Base-by-base conservation (phyloP, 1,284 basidiomycete species). In the Testicularia cyperi region DNA sequence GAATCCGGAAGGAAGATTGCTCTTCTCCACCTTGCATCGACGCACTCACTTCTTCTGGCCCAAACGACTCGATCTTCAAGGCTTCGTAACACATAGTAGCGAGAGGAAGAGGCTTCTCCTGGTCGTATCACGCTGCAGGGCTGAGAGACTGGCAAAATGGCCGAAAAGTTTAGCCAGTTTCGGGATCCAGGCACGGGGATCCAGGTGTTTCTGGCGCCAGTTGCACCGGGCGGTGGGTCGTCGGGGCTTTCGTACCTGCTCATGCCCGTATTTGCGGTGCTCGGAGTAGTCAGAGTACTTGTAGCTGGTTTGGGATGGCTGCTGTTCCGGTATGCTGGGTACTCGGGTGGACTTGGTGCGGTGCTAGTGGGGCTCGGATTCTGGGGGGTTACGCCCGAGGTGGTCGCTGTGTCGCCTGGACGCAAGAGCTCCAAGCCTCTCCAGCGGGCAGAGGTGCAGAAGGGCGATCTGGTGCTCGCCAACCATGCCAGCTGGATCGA, bases 401-500 rank as follows among this genome's bases (percentile, higher is more conserved):
- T 46, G 4, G 51, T 43, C 5, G 34, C 18, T 21, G 36, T 25
- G 8, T 19, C 22, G 13, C 22, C 19, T 18, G 24, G 16, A 19
- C 23, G 18, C 16, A 16, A 8, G 15, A n/a, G 5, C 15, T 31
- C 6, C 24, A 8, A 2, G 25, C 8, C 14, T 6, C 15, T 29
- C 5, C 28, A 39, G n/a, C 30, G 52, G 0, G 54, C 41, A 24
- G 44, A 29, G 19, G 62, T 48, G 1, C 16, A 29, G 8, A 55
- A 49, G 19, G 68, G 70, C 9, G 71, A 72, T 44, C 2, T 75
- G 16, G 63, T 77, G 31, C 15, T 77, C 20, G 34, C 65, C 6
- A 77, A 77, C 27, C 65, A 62, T n/a, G 65, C 66, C 0, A 65
- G 58, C 9, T 71, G 60, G 54, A 34, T 74, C 25, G 74, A 77